phyloP scores from a whole-genome alignment of 495 filamentous ascomycete genomes.

The Penicillium silybi region DNA sequence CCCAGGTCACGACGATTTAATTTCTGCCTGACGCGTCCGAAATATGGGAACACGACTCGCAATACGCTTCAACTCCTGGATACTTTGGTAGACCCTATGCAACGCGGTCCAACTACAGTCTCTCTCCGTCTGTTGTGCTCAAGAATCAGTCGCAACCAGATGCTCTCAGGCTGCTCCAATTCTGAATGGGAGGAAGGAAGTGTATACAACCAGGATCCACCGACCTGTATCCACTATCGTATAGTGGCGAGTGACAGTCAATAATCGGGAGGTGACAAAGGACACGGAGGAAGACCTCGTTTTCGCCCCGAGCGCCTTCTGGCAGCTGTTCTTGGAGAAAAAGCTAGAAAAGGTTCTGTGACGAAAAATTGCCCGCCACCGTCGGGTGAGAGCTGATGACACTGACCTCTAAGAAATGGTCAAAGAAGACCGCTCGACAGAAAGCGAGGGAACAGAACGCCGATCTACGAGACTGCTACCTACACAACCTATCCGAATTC shows the following conservation, averaged over 20 bases:
- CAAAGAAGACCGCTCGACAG: too few relatives aligned
- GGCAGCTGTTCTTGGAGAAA: slow-evolving; percentile 12
- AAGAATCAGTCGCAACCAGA: background rate
- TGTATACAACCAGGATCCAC: slow-evolving; percentile 24
- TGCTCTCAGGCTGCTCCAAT: slow-evolving; percentile 1
- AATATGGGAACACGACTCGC: slow-evolving; percentile 8
- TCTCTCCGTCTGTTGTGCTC: background rate
- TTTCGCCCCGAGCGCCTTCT: slow-evolving; percentile 17
- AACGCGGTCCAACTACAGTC: background rate
- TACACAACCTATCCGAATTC: too few relatives aligned
- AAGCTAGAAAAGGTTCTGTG: slow-evolving; percentile 3
- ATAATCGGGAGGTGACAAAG: slow-evolving; percentile 20
- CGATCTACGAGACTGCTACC: too few relatives aligned
- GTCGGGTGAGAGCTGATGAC: slow-evolving; percentile 8
- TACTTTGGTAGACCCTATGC: slow-evolving; percentile 1
- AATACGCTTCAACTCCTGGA: slow-evolving; percentile 10
- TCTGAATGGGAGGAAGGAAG: slow-evolving; percentile 16
- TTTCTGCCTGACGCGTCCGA: background rate
- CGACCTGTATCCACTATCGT: slow-evolving; percentile 27
- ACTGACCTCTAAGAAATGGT: too few relatives aligned
- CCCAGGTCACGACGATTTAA: too few relatives aligned
- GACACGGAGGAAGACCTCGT: slow-evolving; percentile 29
- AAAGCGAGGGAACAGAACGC: too few relatives aligned
- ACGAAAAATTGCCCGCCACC: slow-evolving; percentile 5
- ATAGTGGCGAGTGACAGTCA: too few relatives aligned